Percentiles rank a stretch among this genome's conserved stretches.
These are phyloP conservation scores for Haplosporangium sp. DNA, from an alignment of 371 early-diverging fungal species.

Conservation along the genomic window DNA sequence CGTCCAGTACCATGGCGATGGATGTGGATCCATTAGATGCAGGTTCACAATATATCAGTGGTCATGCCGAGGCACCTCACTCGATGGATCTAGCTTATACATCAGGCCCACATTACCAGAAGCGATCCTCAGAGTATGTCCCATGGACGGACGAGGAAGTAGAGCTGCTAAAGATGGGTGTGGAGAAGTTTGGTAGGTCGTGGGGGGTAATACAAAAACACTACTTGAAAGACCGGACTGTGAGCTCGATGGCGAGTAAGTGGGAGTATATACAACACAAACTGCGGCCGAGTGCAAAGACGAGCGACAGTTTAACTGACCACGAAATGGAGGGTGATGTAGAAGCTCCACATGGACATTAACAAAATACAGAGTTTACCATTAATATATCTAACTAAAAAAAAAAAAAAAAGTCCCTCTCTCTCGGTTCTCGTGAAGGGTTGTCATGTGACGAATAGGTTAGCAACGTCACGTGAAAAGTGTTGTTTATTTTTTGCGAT, in stretches of 20 bases:
- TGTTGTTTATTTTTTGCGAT: not conserved
- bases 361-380: too few species aligned
- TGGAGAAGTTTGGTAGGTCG: conserved; percentile 13
- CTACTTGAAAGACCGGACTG: conserved; percentile 15
- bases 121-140: not conserved
- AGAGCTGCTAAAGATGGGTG: conserved; percentile 11
- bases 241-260: conserved; percentile 19
- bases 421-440: not conserved
- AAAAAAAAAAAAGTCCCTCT: too few species aligned
- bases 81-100: not conserved
- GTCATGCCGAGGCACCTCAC: not conserved
- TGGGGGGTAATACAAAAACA: conserved; percentile 14
- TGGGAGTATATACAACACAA: conserved; percentile 17
- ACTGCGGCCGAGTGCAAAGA: not conserved
- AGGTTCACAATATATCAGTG: not conserved
- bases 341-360: too few species aligned
- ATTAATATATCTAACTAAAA: too few species aligned
- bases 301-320: not conserved
- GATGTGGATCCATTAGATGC: conserved; percentile 5
- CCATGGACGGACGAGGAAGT: conserved; percentile 19
- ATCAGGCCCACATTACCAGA: not conserved
- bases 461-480: too few species aligned
- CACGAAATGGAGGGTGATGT: conserved; percentile 4
- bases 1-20: conserved; percentile 3
- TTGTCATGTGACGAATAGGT: too few species aligned